Conservation (phyloP, 1,284 basidiomycete species). For the Cutaneotrichosporon dermatis region DNA sequence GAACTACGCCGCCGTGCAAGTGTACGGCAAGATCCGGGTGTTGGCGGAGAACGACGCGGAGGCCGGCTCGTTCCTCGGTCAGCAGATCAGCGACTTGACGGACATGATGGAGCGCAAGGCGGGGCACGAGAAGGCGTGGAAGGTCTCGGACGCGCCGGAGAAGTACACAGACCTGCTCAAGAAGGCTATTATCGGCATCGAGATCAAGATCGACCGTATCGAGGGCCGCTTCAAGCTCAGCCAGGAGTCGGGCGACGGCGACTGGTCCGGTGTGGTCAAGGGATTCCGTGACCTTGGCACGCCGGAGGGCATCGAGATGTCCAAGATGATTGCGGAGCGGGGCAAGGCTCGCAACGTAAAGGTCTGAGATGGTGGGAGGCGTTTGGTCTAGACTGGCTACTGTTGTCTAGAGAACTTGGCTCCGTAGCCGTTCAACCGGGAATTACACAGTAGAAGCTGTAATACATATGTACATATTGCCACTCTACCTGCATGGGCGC, state of each 20-base stretch:
- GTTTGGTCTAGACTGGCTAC: too few relatives aligned
- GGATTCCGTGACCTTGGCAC: constrained; percentile 41
- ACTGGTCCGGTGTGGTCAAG: constrained; percentile 46
- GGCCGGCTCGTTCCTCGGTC: constrained; percentile 28
- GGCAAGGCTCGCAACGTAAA: constrained; percentile 14
- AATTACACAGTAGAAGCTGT: too few relatives aligned
- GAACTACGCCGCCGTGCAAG: constrained; percentile 48
- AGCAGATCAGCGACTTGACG: constrained; percentile 39
- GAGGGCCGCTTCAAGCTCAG: constrained; percentile 50
- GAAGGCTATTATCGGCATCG: constrained; percentile 49
- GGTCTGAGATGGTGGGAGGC: neutral
- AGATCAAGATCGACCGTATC: constrained; percentile 44
- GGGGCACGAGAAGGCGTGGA: constrained; percentile 31
- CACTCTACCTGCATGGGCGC: too few relatives aligned
- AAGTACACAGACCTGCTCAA: constrained; percentile 46
- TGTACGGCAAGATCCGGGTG: constrained; percentile 40
- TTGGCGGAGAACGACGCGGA: constrained; percentile 24
- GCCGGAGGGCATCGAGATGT: constrained; percentile 34
- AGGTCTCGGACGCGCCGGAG: constrained; percentile 46
- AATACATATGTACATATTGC: too few relatives aligned
- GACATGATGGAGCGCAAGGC: constrained; percentile 25
- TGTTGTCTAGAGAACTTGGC: too few relatives aligned
- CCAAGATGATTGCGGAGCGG: constrained; percentile 32
- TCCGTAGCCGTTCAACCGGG: too few relatives aligned
- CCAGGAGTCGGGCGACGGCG: constrained; percentile 47